Percentiles rank a stretch among this genome's conserved stretches.
Evolutionary conservation across 768 basidiomycete genomes (phyloP).

Genomic region (Leccinum barrowsii): DNA sequence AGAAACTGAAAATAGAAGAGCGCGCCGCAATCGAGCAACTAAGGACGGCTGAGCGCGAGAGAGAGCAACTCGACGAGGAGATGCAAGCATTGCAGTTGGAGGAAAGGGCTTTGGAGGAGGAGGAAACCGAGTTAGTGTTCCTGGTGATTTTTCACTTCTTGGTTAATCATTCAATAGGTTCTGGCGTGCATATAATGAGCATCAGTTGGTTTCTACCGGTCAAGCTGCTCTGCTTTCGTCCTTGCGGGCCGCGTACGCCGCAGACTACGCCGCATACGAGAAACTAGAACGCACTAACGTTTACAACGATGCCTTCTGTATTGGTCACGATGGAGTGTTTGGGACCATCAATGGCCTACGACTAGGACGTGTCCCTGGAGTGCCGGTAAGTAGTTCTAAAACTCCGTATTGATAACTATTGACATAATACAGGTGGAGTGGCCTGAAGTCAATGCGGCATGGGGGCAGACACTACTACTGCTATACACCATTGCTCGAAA

Average conservation of each 20-base stretch:
- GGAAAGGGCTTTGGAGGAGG: constrained; percentile 72
- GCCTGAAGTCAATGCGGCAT: constrained; percentile 98
- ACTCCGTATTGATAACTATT: constrained; percentile 3
- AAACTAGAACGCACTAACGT: constrained; percentile 90
- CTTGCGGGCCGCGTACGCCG: constrained; percentile 72
- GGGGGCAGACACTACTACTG: constrained; percentile 93
- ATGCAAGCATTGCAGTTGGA: constrained; percentile 67
- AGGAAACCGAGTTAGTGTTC: constrained; percentile 74
- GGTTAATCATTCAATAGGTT: constrained; percentile 48
- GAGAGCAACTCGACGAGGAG: constrained; percentile 71
- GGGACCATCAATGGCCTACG: constrained; percentile 98
- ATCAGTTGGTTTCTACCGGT: constrained; percentile 59
- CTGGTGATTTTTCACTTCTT: neutral
- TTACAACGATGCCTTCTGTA: constrained; percentile 94
- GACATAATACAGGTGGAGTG: constrained; percentile 75
- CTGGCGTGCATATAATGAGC: constrained; percentile 77
- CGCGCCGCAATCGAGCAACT: constrained; percentile 68
- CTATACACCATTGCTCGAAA: constrained; percentile 90
- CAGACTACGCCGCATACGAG: constrained; percentile 73
- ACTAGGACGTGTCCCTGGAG: constrained; percentile 80
- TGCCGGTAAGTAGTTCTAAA: constrained; percentile 52
- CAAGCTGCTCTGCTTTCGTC: constrained; percentile 69
- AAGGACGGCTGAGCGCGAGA: constrained; percentile 71
- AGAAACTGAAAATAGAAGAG: constrained; percentile 67
- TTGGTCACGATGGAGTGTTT: constrained; percentile 91